Percentiles rank a stretch among this genome's conserved stretches.
Evolutionary conservation across 305 asterid genomes (phyloP).

Genomic region (Ruellia speciosa): DNA sequence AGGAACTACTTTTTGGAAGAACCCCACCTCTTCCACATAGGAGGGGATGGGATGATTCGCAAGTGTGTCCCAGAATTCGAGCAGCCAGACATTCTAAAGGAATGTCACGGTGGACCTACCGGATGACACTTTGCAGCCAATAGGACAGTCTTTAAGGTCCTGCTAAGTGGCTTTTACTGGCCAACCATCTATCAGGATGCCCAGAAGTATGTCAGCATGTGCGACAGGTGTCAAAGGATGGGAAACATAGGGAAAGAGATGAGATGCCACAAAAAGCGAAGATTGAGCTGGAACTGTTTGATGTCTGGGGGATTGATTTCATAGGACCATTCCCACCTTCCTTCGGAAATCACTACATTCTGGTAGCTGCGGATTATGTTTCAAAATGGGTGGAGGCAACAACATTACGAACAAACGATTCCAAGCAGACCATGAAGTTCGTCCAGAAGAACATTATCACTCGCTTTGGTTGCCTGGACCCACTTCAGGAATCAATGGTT

Average conservation of each 20-base stretch:
- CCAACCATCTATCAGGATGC: neutral
- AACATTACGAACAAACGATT: neutral
- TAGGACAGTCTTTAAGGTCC: too few relatives aligned
- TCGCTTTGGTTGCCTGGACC: neutral
- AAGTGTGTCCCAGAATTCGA: neutral
- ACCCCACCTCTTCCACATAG: too few relatives aligned
- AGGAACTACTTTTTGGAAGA: too few relatives aligned
- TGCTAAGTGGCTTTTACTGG: too few relatives aligned
- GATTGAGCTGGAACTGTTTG: neutral
- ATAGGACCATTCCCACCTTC: too few relatives aligned
- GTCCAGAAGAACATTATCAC: neutral
- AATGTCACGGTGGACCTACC: too few relatives aligned
- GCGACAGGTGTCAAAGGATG: neutral
- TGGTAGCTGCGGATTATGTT: neutral
- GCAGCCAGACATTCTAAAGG: neutral
- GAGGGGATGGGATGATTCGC: too few relatives aligned
- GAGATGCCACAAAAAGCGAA: neutral
- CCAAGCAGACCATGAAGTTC: neutral
- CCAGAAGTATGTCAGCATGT: neutral
- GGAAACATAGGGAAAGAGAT: neutral
- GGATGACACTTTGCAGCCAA: too few relatives aligned
- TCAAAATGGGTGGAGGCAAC: too few relatives aligned
- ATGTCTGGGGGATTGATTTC: conserved; percentile 1
- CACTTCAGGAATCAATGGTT: neutral
- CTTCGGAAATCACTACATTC: neutral